Conservation (phyloP, 2,329 filamentous ascomycete species). For the Hymenoscyphus infarciens region DNA sequence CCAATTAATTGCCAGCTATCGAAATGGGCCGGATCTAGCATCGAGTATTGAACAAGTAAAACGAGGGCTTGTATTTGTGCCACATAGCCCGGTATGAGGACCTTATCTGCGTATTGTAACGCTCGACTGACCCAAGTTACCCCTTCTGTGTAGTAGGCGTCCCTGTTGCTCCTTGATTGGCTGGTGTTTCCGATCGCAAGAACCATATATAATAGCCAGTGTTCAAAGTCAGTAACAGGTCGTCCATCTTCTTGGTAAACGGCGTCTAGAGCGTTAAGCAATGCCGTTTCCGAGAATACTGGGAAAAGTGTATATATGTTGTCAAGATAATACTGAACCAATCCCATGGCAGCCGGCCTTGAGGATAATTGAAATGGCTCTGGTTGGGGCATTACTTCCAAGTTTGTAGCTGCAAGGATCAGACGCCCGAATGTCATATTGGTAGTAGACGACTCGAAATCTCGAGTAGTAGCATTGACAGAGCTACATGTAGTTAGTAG, state of each 20-base stretch:
- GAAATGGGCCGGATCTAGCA: constrained; percentile 86
- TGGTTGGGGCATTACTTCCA: constrained; percentile 65
- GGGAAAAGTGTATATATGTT: constrained; percentile 79
- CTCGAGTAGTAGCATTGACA: constrained; percentile 89
- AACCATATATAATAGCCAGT: constrained; percentile 86
- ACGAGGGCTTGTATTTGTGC: constrained; percentile 84
- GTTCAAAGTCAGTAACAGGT: constrained; percentile 62
- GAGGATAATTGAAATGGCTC: constrained; percentile 63
- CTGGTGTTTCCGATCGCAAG: constrained; percentile 76
- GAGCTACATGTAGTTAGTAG: constrained; percentile 51
- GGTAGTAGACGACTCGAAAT: constrained; percentile 83
- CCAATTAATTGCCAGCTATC: constrained; percentile 93
- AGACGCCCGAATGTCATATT: constrained; percentile 92
- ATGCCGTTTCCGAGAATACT: constrained; percentile 73
- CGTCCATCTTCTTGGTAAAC: constrained; percentile 70
- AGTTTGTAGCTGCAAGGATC: constrained; percentile 76
- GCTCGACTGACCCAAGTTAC: constrained; percentile 59
- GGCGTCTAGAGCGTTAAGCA: constrained; percentile 76
- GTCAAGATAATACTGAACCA: constrained; percentile 80
- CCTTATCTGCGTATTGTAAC: constrained; percentile 73
- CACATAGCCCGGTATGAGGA: constrained; percentile 79
- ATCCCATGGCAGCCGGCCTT: constrained; percentile 61
- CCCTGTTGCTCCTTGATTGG: constrained; percentile 66
- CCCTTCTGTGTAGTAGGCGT: constrained; percentile 57
- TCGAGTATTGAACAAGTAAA: constrained; percentile 82